Conservation (phyloP, 2,329 filamentous ascomycete genomes). For the Trichoderma koningiopsis region DNA sequence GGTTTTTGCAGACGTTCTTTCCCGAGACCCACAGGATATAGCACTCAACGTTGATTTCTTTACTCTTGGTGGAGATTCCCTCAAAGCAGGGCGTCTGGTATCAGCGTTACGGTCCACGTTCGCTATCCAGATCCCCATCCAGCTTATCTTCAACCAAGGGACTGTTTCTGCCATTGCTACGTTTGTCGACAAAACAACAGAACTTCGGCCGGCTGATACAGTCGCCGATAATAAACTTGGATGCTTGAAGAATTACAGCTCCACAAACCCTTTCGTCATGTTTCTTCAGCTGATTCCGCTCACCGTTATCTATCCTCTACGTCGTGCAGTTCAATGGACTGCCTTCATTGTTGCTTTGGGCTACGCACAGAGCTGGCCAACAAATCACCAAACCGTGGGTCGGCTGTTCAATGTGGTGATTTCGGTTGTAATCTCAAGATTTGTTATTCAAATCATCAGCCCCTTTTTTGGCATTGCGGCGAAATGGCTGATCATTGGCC, state of each 20-base stretch:
- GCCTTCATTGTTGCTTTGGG: constrained; percentile 52
- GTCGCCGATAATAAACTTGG: constrained; percentile 34
- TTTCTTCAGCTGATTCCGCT: constrained; percentile 55
- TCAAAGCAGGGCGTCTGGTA: constrained; percentile 55
- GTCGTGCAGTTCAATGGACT: constrained; percentile 55
- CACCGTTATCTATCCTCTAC: constrained; percentile 52
- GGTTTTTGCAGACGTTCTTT: constrained; percentile 50
- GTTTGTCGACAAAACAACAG: constrained; percentile 41
- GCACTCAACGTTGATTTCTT: constrained; percentile 52
- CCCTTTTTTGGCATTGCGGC: constrained; percentile 52
- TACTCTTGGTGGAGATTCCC: constrained; percentile 55
- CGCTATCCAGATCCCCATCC: constrained; percentile 51
- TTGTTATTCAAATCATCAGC: constrained; percentile 43
- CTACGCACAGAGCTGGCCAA: constrained; percentile 44
- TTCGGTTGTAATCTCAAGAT: constrained; percentile 47
- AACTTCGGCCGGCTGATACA: constrained; percentile 12
- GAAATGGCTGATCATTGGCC: constrained; percentile 59
- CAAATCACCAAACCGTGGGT: constrained; percentile 44
- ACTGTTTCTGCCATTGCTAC: constrained; percentile 45
- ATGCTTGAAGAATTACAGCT: constrained; percentile 48
- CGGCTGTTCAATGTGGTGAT: constrained; percentile 52
- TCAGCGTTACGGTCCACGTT: constrained; percentile 55
- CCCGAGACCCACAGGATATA: constrained; percentile 44
- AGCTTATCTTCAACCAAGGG: constrained; percentile 53
- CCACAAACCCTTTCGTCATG: constrained; percentile 52